Evolutionary conservation across 169 alveolate genomes (phyloP).

Genomic region (Plasmodium adleri): DNA sequence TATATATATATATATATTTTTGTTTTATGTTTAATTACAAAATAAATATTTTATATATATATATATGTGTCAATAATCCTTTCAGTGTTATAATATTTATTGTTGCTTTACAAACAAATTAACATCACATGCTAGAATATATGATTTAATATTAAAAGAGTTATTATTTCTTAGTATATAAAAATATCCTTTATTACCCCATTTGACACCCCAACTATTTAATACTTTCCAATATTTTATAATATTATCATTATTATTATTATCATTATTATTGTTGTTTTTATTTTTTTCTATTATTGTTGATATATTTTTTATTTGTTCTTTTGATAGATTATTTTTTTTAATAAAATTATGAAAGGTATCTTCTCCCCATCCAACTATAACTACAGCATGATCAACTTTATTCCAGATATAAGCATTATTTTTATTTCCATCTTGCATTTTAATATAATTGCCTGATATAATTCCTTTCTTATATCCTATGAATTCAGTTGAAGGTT

Average conservation of each 20-base stretch:
- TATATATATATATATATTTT: too few species aligned
- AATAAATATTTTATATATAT: too few species aligned
- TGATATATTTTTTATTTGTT: not conserved
- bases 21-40: too few species aligned
- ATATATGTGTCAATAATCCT: too few species aligned
- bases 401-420: constrained; percentile 75
- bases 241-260: constrained; percentile 6
- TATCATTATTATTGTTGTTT: not conserved
- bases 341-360: constrained; percentile 31
- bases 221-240: constrained; percentile 66
- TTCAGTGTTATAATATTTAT: not conserved
- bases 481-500: constrained; percentile 36
- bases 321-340: not conserved
- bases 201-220: constrained; percentile 70
- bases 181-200: constrained; percentile 70
- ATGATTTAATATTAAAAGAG: constrained; percentile 46
- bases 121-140: constrained; percentile 65
- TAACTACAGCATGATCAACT: constrained; percentile 76
- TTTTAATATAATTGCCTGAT: constrained; percentile 49
- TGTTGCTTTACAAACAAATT: constrained; percentile 25
- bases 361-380: constrained; percentile 77
- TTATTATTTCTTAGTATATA: constrained; percentile 58
- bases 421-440: constrained; percentile 54
- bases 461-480: constrained; percentile 51
- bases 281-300: not conserved